Evolutionary conservation across 2,329 filamentous ascomycete species (phyloP), one percentile per base, ranked within the genome.

Genomic region (Acrocalymma vagum): DNA sequence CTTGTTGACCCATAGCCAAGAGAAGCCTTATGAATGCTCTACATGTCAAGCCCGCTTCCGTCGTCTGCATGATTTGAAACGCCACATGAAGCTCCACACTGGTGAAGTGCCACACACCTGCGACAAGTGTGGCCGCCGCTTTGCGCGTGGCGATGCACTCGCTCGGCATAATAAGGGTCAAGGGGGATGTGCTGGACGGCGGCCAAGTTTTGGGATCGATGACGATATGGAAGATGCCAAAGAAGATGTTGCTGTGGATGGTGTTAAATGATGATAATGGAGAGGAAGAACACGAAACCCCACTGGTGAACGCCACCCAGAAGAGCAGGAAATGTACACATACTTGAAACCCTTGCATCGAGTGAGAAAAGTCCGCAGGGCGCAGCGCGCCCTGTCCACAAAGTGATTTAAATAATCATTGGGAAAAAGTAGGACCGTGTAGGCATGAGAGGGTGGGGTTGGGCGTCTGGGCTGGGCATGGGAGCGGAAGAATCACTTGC

Each of bases 1-100:
- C 73, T 81, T 97, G 39, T 82, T 97, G 64, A 96, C 93, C 0
- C 93, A 96, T 69, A 96, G 91, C 60, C 92, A 97, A 75, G 93
- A 96, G 70, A 97, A 97, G 71, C 93, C 93, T 0, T 97, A 93
- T 63, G 82, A 92, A n/a, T 97, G 93, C 65, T 85, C 89, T 48
- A 90, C 88, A 17, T 97, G 93, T 65, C 83, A 91, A 53, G 88
- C 93, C 70, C 84, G 92, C 29, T 97, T 97, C 70, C 83, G 93
- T 35, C 84, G 93, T 45, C 78, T 96, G 29, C 93, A 97, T 65
- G 93, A 97, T 62, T 72, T 97, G 48, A 97, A 97, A 74, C 84
- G 93, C 24, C 93, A 97, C 67, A 90, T 87, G 48, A 97, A 96
- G 70, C 81, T 97, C 15, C 93, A 97, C 64, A 96, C 92, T 0